Evolutionary conservation across 495 filamentous ascomycete genomes (phyloP), one percentile per base, ranked within the genome.

Genomic region (Bacidia rubella): DNA sequence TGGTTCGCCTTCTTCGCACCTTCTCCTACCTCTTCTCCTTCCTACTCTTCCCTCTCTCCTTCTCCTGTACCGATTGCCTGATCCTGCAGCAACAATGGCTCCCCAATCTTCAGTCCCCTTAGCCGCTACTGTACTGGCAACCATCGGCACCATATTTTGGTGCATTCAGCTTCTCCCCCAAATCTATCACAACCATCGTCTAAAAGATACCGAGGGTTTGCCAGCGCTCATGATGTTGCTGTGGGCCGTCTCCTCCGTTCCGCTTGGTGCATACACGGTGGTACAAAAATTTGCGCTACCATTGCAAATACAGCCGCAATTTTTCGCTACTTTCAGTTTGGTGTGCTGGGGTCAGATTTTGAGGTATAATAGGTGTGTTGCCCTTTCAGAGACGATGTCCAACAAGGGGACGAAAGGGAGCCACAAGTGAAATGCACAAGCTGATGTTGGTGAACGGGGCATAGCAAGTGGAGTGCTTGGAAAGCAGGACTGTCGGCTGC

Each of bases 201-300:
- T 66, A 2, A 87, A 88, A 58, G 74, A 75, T 45, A 87, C 84
- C 1, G 80, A 86, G 24, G 84, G 84, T 0, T 70, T 88, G 0
- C 84, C 84, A 1, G 75, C 73, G 0, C 56, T 66, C 15, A 88
- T 88, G 83, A 80, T 86, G 75, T 77, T 86, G 50, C 64, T 87
- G 2, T 87, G 84, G 83, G 79, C 79, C 19, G 58, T 73, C 24
- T 68, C 68, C 47, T 66, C 66, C 9, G 69, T 76, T 15, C 74
- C 74, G 5, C 76, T 77, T 65, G 74, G 73, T 7, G 70, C 71
- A 17, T 76, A 77, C 62, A 60, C 74, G 10, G 68, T 78, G 40
- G 61, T 75, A 20, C 72, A 76, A 58, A 68, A 79, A 53, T 83
- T 88, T 65, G 87, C 86, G 61, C 70, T 86, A 29, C 80, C 83